A percentile compares a stretch with the other conserved stretches of the same genome.
Evolutionary conservation across 139 green algal species (phyloP).

Genomic region (Gonium pectorale): DNA sequence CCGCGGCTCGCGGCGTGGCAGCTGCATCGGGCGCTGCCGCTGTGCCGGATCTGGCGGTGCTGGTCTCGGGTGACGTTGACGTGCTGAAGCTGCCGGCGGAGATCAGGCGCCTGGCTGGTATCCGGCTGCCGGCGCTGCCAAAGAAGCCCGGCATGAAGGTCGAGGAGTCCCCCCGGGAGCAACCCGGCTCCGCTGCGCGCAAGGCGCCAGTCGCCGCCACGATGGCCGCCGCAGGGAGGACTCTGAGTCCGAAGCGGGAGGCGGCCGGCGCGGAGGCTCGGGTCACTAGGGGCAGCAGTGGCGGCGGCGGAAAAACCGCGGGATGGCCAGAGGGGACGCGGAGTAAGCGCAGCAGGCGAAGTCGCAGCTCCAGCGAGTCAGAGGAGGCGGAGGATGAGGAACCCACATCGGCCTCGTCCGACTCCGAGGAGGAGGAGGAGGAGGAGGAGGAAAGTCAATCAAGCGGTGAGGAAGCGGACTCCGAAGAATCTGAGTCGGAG

Average conservation of each 20-base stretch:
- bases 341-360: background rate
- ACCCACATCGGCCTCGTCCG: background rate
- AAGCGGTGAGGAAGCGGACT: slow-evolving; percentile 18
- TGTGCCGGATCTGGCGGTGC: background rate
- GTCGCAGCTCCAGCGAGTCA: background rate
- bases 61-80: background rate
- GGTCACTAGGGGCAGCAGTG: background rate
- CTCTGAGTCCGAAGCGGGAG: background rate
- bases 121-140: slow-evolving; percentile 40
- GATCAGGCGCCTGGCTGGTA: slow-evolving; percentile 59
- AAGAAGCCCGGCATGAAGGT: slow-evolving; percentile 38
- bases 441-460: background rate
- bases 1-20: too few species aligned
- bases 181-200: background rate
- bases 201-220: too few species aligned
- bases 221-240: too few species aligned
- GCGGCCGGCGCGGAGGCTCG: background rate
- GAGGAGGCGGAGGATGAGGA: too few species aligned
- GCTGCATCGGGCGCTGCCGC: background rate
- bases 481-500: too few species aligned
- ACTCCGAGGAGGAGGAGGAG: background rate
- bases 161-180: background rate
- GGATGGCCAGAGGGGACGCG: too few species aligned
- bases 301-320: too few species aligned
- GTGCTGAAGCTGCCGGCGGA: slow-evolving; percentile 53